Conservation (phyloP, 306 rosid genomes). For the Dryas drummondii region DNA sequence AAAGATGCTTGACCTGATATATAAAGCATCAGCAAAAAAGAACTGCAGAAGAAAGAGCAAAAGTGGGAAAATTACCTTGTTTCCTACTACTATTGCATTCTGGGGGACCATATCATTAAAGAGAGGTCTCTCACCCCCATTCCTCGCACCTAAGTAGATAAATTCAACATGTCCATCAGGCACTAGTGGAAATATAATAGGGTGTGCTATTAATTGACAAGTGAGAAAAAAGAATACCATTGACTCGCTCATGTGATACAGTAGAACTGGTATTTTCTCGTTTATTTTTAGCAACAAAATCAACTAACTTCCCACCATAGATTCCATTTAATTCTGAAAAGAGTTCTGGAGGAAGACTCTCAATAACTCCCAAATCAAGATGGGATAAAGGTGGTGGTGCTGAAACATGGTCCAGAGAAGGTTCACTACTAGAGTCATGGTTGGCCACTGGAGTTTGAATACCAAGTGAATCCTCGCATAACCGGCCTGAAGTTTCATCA, state of each 20-base stretch:
- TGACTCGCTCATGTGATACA: slow-evolving; percentile 21
- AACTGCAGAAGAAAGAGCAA: slow-evolving; percentile 10
- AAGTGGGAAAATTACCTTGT: slow-evolving; percentile 44
- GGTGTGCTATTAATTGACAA: slow-evolving; percentile 5
- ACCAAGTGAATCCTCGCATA: slow-evolving; percentile 31
- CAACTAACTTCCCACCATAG: slow-evolving; percentile 72
- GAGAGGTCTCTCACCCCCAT: slow-evolving; percentile 28
- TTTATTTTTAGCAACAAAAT: slow-evolving; percentile 54
- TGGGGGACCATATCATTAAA: slow-evolving; percentile 29
- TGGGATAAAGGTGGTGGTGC: slow-evolving; percentile 65
- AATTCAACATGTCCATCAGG: slow-evolving; percentile 23
- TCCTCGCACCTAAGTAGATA: slow-evolving; percentile 37
- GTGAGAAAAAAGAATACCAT: slow-evolving; percentile 37
- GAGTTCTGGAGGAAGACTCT: slow-evolving; percentile 80
- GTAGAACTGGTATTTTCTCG: slow-evolving; percentile 31
- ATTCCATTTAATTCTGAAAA: slow-evolving; percentile 72
- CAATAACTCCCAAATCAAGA: slow-evolving; percentile 81
- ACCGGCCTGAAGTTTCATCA: slow-evolving; percentile 30
- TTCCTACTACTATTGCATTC: slow-evolving; percentile 30
- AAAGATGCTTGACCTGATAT: slow-evolving; percentile 4
- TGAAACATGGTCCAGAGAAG: slow-evolving; percentile 37
- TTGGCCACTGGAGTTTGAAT: slow-evolving; percentile 39
- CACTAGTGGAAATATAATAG: slow-evolving; percentile 10
- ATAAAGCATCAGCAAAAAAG: background rate
- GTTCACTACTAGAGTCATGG: slow-evolving; percentile 37